Conservation (phyloP, 2,329 filamentous ascomycete species). For the Sclerotinia borealis region DNA sequence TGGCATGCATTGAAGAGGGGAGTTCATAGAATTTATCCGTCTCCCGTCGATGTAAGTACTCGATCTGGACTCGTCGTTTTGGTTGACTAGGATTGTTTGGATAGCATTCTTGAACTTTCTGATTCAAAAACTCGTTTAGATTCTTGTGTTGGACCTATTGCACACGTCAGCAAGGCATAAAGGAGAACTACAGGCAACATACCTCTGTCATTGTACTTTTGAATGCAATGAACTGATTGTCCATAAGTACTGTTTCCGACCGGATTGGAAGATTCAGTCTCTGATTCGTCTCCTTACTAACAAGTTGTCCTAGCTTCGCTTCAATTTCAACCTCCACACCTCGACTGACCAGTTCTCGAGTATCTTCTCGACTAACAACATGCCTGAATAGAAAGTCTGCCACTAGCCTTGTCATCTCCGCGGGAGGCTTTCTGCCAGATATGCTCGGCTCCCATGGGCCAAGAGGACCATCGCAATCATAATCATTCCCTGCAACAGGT, state of each 20-base stretch:
- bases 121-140: conserved; percentile 82
- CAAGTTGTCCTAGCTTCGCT: conserved; percentile 80
- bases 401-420: conserved; percentile 69
- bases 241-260: conserved; percentile 64
- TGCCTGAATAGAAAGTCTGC: conserved; percentile 74
- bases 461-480: conserved; percentile 30
- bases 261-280: conserved; percentile 61
- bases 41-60: conserved; percentile 78
- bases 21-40: conserved; percentile 80
- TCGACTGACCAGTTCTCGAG: conserved; percentile 54
- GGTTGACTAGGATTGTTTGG: conserved; percentile 40
- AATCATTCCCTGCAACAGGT: conserved; percentile 6
- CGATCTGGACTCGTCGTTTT: conserved; percentile 53
- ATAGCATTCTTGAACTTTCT: conserved; percentile 52
- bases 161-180: conserved; percentile 15
- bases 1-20: conserved; percentile 49
- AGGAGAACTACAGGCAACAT: conserved; percentile 31
- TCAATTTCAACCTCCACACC: conserved; percentile 85
- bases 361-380: conserved; percentile 61
- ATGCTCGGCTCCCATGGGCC: conserved; percentile 63
- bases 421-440: conserved; percentile 62
- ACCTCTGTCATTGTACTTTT: conserved; percentile 88
- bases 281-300: conserved; percentile 64
- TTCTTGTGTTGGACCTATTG: conserved; percentile 68
- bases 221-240: conserved; percentile 60